Conservation (phyloP, 2,329 filamentous ascomycete species). For the Paecilomyces niveus region DNA sequence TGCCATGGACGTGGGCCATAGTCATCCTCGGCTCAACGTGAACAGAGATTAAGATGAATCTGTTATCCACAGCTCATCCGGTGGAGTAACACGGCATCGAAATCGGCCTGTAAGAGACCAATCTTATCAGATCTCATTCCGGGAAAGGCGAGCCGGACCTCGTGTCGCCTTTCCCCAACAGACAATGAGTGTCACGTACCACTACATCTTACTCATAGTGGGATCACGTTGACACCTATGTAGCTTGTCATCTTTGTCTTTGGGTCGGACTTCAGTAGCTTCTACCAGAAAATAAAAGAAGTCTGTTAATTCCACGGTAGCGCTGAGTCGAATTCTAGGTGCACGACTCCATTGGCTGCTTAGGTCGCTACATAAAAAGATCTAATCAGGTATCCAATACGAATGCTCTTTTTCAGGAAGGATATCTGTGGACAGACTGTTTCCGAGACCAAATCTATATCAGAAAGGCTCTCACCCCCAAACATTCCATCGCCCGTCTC, state of each 20-base stretch:
- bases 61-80: background rate
- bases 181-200: background rate
- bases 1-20: background rate
- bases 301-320: too few relatives aligned
- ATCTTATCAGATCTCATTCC: background rate
- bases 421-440: background rate
- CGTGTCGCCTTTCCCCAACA: background rate
- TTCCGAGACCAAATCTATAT: background rate
- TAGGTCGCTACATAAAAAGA: too few relatives aligned
- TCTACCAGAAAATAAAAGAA: too few relatives aligned
- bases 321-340: too few relatives aligned
- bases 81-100: background rate
- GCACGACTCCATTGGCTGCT: too few relatives aligned
- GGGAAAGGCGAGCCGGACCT: background rate
- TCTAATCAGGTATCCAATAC: too few relatives aligned
- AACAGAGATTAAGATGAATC: background rate
- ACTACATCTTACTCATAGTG: background rate
- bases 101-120: background rate
- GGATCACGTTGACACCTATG: background rate
- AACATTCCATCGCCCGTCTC: slow-evolving; percentile 2
- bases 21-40: background rate
- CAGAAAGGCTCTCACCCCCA: background rate
- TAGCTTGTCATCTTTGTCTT: too few relatives aligned
- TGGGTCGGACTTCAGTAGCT: too few relatives aligned
- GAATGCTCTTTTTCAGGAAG: background rate